phyloP scores from a whole-genome alignment of 495 filamentous ascomycete genomes.

The Beverwykella pulmonaria region DNA sequence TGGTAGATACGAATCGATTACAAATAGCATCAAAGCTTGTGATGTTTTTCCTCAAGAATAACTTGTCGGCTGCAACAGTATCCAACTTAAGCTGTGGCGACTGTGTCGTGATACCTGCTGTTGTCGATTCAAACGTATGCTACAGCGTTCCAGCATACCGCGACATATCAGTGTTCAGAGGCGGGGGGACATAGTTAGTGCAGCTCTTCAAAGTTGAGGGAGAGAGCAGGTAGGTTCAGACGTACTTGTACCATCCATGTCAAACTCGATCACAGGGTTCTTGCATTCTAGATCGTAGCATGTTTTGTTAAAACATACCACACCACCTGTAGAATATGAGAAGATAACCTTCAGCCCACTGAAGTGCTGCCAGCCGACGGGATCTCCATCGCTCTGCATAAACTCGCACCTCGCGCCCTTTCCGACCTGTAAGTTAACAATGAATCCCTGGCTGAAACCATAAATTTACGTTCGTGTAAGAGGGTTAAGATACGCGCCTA shows the following conservation, averaged over 20 bases:
- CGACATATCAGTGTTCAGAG: constrained; percentile 45
- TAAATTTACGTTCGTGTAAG: constrained; percentile 42
- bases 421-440: constrained; percentile 49
- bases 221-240: too few species aligned
- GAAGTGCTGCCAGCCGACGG: constrained; percentile 48
- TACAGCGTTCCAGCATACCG: constrained; percentile 43
- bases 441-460: constrained; percentile 52
- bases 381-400: constrained; percentile 43
- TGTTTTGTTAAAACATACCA: constrained; percentile 46
- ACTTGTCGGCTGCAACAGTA: constrained; percentile 47
- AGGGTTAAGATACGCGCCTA: constrained; percentile 46
- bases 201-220: too few species aligned
- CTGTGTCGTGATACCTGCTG: constrained; percentile 44
- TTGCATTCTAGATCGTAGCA: constrained; percentile 40
- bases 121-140: constrained; percentile 44
- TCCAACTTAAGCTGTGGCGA: constrained; percentile 46
- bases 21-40: neutral
- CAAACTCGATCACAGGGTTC: constrained; percentile 44
- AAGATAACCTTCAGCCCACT: constrained; percentile 62
- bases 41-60: neutral
- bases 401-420: constrained; percentile 40
- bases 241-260: constrained; percentile 47
- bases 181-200: too few species aligned
- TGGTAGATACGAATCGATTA: too few species aligned
- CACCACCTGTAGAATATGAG: constrained; percentile 63